Evolutionary conservation across 1,284 basidiomycete species (phyloP), one percentile per base, ranked within the genome.

Genomic region (Paramarasmius palmivorus): DNA sequence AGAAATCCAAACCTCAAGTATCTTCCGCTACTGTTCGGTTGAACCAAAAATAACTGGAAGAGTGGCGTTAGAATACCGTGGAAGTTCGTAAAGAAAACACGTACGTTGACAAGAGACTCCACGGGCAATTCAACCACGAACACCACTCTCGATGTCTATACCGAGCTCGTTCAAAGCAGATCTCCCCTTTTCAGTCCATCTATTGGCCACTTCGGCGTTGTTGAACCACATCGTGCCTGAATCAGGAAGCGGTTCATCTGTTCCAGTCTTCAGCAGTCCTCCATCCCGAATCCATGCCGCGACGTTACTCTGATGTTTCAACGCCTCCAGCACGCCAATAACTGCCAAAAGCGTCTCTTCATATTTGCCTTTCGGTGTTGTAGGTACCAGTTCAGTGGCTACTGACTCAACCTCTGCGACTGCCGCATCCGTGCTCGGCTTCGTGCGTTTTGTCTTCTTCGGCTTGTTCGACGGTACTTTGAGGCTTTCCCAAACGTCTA

Each of bases 291-390:
- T 74, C 84, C 84, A 86, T 1, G 71, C 73, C 0, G 79, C 76
- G 45, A 85, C 76, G 53, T 81, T 83, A 46, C 66, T 68, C 65
- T 85, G 72, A 12, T 57, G 32, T 59, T 76, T 78, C 14, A 81
- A 57, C 36, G 68, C 69, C 39, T 83, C 78, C 6, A 87, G 71
- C 12, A 87, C 70, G 25, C 85, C 84, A n/a, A 86, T 70, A 50
- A 86, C 73, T 0, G 81, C 82, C 2, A 87, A 69, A 10, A 87
- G 68, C 2, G 72, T 82, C 44, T 70, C 65, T 60, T 86, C 84
- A 59, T 73, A 75, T 39, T 20, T 34, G 26, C 54, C 39, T 61
- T 52, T 61, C 4, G 34, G 34, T 15, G 22, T 2, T 10, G 45
- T 38, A 23, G 29, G 50, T 26, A 23, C 52, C 26, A 41, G n/a